These are phyloP conservation scores for Withania somnifera DNA, from an alignment of 305 asterid genomes.

Conservation along the genomic window DNA sequence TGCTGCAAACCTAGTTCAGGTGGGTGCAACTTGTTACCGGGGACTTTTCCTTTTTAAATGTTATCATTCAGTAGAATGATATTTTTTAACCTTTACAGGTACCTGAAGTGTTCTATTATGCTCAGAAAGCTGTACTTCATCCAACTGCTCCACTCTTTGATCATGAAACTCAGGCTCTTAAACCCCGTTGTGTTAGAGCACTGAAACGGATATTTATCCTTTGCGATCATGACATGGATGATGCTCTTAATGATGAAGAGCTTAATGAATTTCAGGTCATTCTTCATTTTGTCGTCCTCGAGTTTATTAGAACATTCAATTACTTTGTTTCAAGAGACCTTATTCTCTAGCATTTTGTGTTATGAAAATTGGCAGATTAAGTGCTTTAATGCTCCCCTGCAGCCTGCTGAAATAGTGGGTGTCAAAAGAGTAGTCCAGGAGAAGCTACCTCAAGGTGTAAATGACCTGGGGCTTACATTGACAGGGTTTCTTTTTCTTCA, in stretches of 20 bases:
- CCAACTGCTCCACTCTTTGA: conserved; percentile 93
- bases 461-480: conserved; percentile 74
- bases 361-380: conserved; percentile 33
- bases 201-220: conserved; percentile 76
- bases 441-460: conserved; percentile 87
- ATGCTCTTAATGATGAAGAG: conserved; percentile 78
- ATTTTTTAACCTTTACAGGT: conserved; percentile 35
- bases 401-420: conserved; percentile 76
- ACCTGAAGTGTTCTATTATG: conserved; percentile 84
- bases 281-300: background rate
- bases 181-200: conserved; percentile 85
- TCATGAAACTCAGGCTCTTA: conserved; percentile 73
- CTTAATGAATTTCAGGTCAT: conserved; percentile 88
- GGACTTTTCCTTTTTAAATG: conserved; percentile 3
- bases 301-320: background rate
- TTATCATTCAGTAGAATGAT: conserved; percentile 11
- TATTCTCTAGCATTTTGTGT: background rate
- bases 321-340: background rate
- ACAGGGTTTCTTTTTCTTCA: conserved; percentile 86
- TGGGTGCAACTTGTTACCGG: conserved; percentile 16
- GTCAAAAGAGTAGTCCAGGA: conserved; percentile 85
- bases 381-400: conserved; percentile 88
- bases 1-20: conserved; percentile 86
- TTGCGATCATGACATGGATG: conserved; percentile 93
- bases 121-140: conserved; percentile 96